A percentile compares a stretch with the other conserved stretches of the same genome.
Evolutionary conservation across 1,284 basidiomycete genomes (phyloP).

Genomic region (Cryptococcus floricola): DNA sequence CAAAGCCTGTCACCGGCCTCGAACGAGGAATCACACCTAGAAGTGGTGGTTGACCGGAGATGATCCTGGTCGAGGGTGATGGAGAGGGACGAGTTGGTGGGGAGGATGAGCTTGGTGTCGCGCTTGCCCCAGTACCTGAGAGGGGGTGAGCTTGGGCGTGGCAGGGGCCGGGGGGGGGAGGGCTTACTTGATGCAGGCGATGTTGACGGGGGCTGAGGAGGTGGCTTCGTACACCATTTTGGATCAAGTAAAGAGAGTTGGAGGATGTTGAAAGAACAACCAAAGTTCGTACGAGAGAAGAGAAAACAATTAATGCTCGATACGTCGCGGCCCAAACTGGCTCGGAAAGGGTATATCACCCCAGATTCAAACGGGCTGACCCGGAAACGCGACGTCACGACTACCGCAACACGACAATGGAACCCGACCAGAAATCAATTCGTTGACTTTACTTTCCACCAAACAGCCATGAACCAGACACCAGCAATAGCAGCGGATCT

Average conservation of each 20-base stretch:
- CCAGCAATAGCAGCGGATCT: conserved; percentile 32
- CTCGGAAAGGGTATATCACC: no score
- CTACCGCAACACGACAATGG: no score
- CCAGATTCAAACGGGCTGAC: no score
- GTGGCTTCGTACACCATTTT: conserved; percentile 73
- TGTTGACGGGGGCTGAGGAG: conserved; percentile 89
- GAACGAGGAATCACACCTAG: conserved; percentile 75
- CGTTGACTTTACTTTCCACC: no score
- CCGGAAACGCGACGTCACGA: no score
- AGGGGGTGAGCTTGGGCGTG: not conserved
- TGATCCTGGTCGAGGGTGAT: conserved; percentile 97
- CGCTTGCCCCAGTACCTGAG: conserved; percentile 96
- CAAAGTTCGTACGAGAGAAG: no score
- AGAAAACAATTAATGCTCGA: no score
- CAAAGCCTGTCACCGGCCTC: conserved; percentile 71
- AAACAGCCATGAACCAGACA: conserved; percentile 39
- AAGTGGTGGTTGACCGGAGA: conserved; percentile 88
- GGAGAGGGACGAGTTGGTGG: conserved; percentile 95
- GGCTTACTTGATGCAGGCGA: conserved; percentile 88
- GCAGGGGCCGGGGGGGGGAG: not conserved
- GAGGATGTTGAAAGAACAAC: no score
- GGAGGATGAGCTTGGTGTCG: conserved; percentile 89
- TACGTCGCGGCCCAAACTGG: no score
- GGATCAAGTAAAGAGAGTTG: not conserved
- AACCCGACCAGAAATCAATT: not conserved